These are phyloP conservation scores for Pyrenula aspistea DNA, from an alignment of 495 filamentous ascomycete genomes.

Conservation along the genomic window DNA sequence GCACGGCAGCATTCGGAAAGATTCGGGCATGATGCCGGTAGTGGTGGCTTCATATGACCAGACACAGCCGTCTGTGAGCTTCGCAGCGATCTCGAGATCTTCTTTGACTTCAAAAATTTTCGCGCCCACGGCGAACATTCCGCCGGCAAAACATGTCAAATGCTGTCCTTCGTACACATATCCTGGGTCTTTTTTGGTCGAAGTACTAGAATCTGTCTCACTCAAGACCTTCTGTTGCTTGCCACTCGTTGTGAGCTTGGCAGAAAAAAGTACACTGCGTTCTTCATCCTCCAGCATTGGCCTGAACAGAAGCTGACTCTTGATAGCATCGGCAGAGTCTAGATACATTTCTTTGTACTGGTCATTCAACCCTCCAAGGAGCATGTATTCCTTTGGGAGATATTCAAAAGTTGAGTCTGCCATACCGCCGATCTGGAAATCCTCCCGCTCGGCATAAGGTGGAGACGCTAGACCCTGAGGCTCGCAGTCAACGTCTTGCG, in stretches of 20 bases:
- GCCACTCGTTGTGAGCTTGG: conserved; percentile 28
- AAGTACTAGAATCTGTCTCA: conserved; percentile 2
- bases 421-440: conserved; percentile 53
- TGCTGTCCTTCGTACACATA: conserved; percentile 57
- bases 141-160: conserved; percentile 81
- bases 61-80: conserved; percentile 84
- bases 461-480: conserved; percentile 36
- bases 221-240: background rate
- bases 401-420: conserved; percentile 95
- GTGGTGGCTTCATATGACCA: conserved; percentile 80
- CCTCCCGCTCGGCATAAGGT: conserved; percentile 8
- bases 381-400: conserved; percentile 63
- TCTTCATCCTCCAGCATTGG: conserved; percentile 64
- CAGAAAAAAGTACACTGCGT: conserved; percentile 64
- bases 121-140: conserved; percentile 85
- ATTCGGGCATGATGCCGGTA: conserved; percentile 87
- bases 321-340: conserved; percentile 54
- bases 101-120: conserved; percentile 69
- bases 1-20: conserved; percentile 54
- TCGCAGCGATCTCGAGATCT: conserved; percentile 71
- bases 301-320: conserved; percentile 68
- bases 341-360: conserved; percentile 80
- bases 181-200: conserved; percentile 15
- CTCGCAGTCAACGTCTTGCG: conserved; percentile 27
- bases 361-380: conserved; percentile 70